phyloP scores from a whole-genome alignment of 2,329 filamentous ascomycete species.

The Phaeosphaeriaceae sp. region DNA sequence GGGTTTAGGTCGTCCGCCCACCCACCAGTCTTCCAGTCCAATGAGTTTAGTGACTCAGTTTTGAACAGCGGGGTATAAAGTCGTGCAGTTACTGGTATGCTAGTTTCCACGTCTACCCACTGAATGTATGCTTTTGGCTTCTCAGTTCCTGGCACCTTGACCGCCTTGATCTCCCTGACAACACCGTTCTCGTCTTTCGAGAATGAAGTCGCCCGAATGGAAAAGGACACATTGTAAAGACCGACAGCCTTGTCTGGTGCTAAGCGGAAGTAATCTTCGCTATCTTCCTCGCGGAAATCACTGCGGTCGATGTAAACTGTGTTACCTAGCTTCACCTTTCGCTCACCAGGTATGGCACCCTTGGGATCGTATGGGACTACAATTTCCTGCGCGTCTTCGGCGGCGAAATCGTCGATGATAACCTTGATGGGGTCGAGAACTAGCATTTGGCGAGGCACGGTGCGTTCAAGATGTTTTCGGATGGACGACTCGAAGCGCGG shows the following conservation, averaged over 20 bases:
- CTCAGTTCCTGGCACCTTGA: conserved; percentile 67
- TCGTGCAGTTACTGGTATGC: conserved; percentile 68
- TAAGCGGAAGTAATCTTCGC: conserved; percentile 77
- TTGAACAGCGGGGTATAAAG: conserved; percentile 86
- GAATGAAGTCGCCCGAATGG: conserved; percentile 72
- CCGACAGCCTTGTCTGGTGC: conserved; percentile 77
- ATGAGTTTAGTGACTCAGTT: conserved; percentile 78
- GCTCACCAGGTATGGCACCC: conserved; percentile 62
- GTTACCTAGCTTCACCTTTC: conserved; percentile 70
- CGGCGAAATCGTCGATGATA: conserved; percentile 75
- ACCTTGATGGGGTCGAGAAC: conserved; percentile 85
- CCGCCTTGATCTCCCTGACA: conserved; percentile 70
- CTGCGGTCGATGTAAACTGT: conserved; percentile 84
- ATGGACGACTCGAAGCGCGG: conserved; percentile 84
- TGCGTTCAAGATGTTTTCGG: conserved; percentile 83
- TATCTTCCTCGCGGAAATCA: conserved; percentile 77
- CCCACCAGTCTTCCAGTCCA: conserved; percentile 71
- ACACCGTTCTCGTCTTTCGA: conserved; percentile 69
- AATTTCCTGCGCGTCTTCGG: conserved; percentile 71
- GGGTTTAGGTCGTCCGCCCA: conserved; percentile 87
- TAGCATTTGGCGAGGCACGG: conserved; percentile 87
- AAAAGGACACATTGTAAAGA: conserved; percentile 72
- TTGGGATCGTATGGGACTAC: conserved; percentile 83
- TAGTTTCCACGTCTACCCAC: conserved; percentile 77
- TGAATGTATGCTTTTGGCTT: conserved; percentile 80